Percentiles rank a stretch among this genome's conserved stretches.
These are phyloP conservation scores for Phytophthora meadii DNA, from an alignment of 352 stramenopile genomes.

Conservation along the genomic window DNA sequence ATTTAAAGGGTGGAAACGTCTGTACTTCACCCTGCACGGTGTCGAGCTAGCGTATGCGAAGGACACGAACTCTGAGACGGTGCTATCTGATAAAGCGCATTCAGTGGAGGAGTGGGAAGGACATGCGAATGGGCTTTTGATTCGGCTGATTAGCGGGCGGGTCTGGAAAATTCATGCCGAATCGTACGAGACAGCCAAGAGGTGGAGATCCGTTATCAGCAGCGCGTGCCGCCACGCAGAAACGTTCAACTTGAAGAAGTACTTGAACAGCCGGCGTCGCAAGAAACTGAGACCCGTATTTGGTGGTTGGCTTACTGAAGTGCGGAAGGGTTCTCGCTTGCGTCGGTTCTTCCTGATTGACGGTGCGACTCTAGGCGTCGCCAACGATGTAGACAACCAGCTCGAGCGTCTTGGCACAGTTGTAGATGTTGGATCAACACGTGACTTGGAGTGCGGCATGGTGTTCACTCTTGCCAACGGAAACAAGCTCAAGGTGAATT, in stretches of 20 bases:
- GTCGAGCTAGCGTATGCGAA: slow-evolving; percentile 73
- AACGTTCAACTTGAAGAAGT: slow-evolving; percentile 73
- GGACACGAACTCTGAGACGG: slow-evolving; percentile 72
- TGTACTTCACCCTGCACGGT: slow-evolving; percentile 85
- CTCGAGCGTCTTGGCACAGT: slow-evolving; percentile 70
- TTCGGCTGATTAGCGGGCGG: slow-evolving; percentile 70
- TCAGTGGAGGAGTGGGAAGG: slow-evolving; percentile 75
- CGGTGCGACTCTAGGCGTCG: slow-evolving; percentile 68
- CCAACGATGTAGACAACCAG: slow-evolving; percentile 84
- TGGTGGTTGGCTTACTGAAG: slow-evolving; percentile 80
- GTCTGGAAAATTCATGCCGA: slow-evolving; percentile 78
- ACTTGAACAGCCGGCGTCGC: slow-evolving; percentile 65
- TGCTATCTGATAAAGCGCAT: slow-evolving; percentile 65
- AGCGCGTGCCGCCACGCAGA: slow-evolving; percentile 56
- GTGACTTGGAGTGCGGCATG: slow-evolving; percentile 72
- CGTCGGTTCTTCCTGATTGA: slow-evolving; percentile 85
- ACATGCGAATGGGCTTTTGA: slow-evolving; percentile 71
- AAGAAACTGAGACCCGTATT: slow-evolving; percentile 77
- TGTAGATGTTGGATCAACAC: slow-evolving; percentile 66
- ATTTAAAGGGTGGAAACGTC: slow-evolving; percentile 84
- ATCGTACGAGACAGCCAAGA: slow-evolving; percentile 80
- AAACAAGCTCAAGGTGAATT: slow-evolving; percentile 69
- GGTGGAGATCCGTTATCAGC: slow-evolving; percentile 73
- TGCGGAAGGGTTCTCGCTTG: slow-evolving; percentile 48
- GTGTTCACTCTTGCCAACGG: slow-evolving; percentile 69